These are phyloP conservation scores for Raphanus raphanistrum DNA, from an alignment of 345 rosid genomes.

Conservation along the genomic window DNA sequence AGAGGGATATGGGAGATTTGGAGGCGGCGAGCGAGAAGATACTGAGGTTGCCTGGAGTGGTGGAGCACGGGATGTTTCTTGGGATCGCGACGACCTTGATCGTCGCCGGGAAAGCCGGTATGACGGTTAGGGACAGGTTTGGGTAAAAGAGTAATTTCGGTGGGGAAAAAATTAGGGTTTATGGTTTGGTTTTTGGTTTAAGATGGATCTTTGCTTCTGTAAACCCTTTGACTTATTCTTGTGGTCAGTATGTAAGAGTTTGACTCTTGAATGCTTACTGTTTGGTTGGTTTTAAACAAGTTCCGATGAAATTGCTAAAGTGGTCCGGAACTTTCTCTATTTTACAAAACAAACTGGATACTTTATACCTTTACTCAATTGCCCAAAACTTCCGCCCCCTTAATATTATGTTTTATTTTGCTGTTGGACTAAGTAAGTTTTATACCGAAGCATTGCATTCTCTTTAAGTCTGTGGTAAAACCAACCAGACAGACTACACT, in stretches of 20 bases:
- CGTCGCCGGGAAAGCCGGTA: constrained; percentile 78
- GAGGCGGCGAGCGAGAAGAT: constrained; percentile 67
- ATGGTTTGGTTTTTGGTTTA: constrained; percentile 16
- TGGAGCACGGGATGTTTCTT: constrained; percentile 93
- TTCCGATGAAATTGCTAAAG: neutral
- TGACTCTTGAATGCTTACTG: neutral
- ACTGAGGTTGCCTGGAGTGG: constrained; percentile 75
- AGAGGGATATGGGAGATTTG: constrained; percentile 79
- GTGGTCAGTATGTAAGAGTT: neutral
- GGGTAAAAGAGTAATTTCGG: constrained; percentile 29
- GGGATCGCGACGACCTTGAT: constrained; percentile 90
- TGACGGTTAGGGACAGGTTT: constrained; percentile 56
- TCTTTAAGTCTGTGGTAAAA: no score
- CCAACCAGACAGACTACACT: no score
- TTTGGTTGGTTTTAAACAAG: neutral
- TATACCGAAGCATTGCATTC: no score
- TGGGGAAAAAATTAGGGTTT: constrained; percentile 13
- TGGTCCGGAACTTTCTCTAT: neutral
- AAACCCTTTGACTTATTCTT: constrained; percentile 26
- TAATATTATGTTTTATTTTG: neutral
- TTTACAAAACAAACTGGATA: neutral
- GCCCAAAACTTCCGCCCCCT: neutral
- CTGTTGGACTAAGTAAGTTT: no score
- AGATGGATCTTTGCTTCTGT: constrained; percentile 11
- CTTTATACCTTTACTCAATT: neutral